Conservation (phyloP, 768 basidiomycete species). For the Trametopsis cervina region DNA sequence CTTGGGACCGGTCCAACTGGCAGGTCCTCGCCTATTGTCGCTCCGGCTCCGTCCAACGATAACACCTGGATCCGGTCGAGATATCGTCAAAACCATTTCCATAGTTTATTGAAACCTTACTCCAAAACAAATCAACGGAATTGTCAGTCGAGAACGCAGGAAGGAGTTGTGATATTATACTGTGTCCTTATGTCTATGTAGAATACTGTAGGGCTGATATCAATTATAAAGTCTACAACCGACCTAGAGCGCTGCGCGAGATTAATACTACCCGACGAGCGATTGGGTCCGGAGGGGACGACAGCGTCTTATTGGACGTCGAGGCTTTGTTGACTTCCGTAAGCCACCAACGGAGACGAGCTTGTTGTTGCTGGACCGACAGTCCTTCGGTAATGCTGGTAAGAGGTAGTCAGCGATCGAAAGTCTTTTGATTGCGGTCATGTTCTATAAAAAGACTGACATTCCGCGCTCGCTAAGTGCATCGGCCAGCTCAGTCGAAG, state of each 20-base stretch:
- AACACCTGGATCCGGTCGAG: neutral
- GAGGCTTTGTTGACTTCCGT: conserved; percentile 33
- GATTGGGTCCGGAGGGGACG: conserved; percentile 29
- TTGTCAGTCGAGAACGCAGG: no score
- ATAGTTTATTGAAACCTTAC: no score
- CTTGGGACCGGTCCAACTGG: conserved; percentile 50
- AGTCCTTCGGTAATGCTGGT: conserved; percentile 33
- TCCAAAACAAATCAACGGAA: no score
- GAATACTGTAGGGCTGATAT: no score
- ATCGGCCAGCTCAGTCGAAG: conserved; percentile 48
- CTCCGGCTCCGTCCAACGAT: neutral
- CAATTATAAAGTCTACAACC: no score
- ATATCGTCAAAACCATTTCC: neutral
- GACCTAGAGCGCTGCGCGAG: conserved; percentile 29
- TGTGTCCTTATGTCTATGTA: no score
- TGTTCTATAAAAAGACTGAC: conserved; percentile 47
- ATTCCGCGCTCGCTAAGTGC: conserved; percentile 73
- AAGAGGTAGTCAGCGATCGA: neutral
- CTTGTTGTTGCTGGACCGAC: conserved; percentile 37
- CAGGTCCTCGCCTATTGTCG: conserved; percentile 49
- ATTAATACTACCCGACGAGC: conserved; percentile 48
- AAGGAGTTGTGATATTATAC: no score
- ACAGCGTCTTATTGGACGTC: conserved; percentile 7
- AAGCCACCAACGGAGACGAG: conserved; percentile 61
- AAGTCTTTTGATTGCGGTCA: neutral